Conservation (phyloP, 1,284 basidiomycete species). For the Sporisorium graminicola region DNA sequence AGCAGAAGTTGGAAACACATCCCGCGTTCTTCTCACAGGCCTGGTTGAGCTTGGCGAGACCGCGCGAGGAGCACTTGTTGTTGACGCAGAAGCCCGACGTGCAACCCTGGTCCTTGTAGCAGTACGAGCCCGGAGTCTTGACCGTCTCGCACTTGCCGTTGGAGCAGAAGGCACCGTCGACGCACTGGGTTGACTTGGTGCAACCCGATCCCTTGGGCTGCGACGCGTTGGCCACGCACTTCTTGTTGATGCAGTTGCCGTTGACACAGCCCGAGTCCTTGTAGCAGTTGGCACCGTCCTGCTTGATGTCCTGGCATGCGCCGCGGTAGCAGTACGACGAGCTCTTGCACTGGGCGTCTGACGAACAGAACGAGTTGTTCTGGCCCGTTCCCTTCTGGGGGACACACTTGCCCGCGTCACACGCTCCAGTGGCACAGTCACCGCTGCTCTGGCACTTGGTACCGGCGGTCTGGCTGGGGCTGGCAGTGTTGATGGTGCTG, state of each 20-base stretch:
- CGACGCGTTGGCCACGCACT: conserved; percentile 24
- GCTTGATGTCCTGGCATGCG: conserved; percentile 38
- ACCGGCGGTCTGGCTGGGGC: conserved; percentile 22
- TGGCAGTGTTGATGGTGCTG: conserved; percentile 8
- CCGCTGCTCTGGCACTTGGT: conserved; percentile 12
- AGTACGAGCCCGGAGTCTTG: conserved; percentile 20
- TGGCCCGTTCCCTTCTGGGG: conserved; percentile 15
- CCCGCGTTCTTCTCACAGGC: conserved; percentile 15
- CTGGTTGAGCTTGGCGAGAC: conserved; percentile 17
- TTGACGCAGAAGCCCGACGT: conserved; percentile 25
- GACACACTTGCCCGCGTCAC: conserved; percentile 36
- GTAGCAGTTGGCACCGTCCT: conserved; percentile 29
- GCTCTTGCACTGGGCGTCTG: conserved; percentile 31
- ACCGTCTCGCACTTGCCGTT: conserved; percentile 28
- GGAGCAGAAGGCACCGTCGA: conserved; percentile 25
- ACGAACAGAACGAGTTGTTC: conserved; percentile 30
- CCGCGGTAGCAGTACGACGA: conserved; percentile 40
- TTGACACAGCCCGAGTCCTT: conserved; percentile 37
- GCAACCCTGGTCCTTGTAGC: conserved; percentile 51
- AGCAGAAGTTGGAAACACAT: conserved; percentile 37
- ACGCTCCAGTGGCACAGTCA: conserved; percentile 37
- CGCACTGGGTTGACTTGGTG: conserved; percentile 41
- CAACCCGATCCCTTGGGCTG: conserved; percentile 5
- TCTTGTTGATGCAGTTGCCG: conserved; percentile 38
- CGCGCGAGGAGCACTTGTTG: conserved; percentile 30